phyloP scores from a whole-genome alignment of 495 filamentous ascomycete genomes.

The Staphylotrichum tortipilum region DNA sequence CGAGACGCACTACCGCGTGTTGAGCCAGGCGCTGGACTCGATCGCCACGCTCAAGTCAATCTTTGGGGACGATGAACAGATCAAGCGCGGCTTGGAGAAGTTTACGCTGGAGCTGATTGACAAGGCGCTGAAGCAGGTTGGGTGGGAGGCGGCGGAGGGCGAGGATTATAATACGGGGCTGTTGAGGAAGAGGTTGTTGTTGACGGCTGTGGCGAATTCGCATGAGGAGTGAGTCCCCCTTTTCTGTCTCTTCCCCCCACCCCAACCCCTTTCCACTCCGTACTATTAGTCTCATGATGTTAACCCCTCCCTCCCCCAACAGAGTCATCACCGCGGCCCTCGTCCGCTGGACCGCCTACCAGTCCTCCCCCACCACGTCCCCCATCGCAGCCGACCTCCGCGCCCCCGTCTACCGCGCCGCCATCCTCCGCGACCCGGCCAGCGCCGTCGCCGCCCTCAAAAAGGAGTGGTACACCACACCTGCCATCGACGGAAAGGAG shows the following conservation, averaged over 20 bases:
- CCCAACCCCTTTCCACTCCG: not conserved
- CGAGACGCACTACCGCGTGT: constrained; percentile 83
- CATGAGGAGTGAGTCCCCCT: constrained; percentile 54
- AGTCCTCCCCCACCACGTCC: constrained; percentile 50
- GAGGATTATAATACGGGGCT: constrained; percentile 79
- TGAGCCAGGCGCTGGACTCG: constrained; percentile 69
- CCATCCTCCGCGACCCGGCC: constrained; percentile 56
- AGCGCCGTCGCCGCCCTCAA: constrained; percentile 64
- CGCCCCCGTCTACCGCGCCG: constrained; percentile 66
- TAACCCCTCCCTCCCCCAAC: constrained; percentile 7
- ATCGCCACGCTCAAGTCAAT: constrained; percentile 46
- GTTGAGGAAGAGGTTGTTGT: constrained; percentile 70
- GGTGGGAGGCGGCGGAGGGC: constrained; percentile 67
- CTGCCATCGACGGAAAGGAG: constrained; percentile 83
- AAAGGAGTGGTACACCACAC: constrained; percentile 70
- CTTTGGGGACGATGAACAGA: constrained; percentile 46
- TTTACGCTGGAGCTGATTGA: constrained; percentile 65
- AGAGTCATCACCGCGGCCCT: constrained; percentile 63
- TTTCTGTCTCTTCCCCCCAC: too few species aligned
- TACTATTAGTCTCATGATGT: too few species aligned
- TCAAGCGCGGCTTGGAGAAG: constrained; percentile 55
- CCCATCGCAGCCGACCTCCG: constrained; percentile 77
- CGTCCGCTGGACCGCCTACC: constrained; percentile 66
- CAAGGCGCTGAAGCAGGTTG: constrained; percentile 64
- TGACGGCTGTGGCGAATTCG: constrained; percentile 61